Conservation (phyloP, 2,329 filamentous ascomycete species). For the Ilyonectria robusta region DNA sequence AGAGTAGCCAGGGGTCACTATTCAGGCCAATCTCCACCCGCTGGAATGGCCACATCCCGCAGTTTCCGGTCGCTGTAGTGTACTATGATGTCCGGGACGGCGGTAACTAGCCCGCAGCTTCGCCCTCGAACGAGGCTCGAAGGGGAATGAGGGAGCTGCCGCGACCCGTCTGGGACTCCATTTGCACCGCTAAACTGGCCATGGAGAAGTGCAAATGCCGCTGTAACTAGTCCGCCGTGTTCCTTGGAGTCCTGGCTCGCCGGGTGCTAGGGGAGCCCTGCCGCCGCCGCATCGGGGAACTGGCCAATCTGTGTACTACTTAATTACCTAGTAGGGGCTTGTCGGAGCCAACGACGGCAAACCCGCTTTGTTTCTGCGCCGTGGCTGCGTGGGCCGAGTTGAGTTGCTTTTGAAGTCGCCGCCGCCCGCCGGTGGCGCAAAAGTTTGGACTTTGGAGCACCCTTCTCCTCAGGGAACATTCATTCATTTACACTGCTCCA, state of each 20-base stretch:
- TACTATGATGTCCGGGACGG: background rate
- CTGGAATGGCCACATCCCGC: slow-evolving; percentile 11
- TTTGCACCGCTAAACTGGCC: background rate
- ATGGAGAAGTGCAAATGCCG: background rate
- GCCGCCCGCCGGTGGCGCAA: slow-evolving; percentile 10
- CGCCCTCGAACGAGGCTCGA: background rate
- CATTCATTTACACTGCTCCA: slow-evolving; percentile 6
- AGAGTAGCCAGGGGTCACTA: background rate
- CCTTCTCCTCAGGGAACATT: slow-evolving; percentile 3
- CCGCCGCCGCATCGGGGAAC: background rate
- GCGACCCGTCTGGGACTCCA: background rate
- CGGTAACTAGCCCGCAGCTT: background rate
- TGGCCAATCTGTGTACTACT: background rate
- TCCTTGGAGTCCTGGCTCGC: background rate
- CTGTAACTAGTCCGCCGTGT: background rate
- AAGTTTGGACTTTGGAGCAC: background rate
- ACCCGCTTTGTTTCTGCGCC: background rate
- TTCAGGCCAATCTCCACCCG: background rate
- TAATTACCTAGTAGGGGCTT: too few relatives aligned
- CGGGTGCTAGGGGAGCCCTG: background rate
- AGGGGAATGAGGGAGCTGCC: background rate
- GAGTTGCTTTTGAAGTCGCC: slow-evolving; percentile 17
- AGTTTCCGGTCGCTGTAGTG: background rate
- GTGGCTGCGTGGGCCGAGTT: background rate
- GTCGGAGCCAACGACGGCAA: background rate